Conservation (phyloP, 2,329 filamentous ascomycete species). For the Neopestalotiopsis sp. region DNA sequence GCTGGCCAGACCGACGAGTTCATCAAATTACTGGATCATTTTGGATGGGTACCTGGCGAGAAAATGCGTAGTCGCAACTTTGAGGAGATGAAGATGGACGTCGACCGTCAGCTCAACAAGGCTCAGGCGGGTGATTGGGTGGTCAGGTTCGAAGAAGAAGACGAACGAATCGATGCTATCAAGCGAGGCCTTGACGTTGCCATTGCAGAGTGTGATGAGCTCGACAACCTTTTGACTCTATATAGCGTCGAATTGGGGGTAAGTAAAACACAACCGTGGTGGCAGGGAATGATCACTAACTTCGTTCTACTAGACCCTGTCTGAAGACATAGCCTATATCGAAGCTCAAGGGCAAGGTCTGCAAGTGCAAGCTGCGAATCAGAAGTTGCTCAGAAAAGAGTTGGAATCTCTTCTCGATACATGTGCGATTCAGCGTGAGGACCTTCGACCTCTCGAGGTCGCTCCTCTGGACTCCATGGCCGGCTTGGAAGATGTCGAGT, state of each 20-base stretch:
- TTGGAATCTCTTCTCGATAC: conserved; percentile 88
- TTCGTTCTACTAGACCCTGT: conserved; percentile 70
- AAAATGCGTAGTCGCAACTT: conserved; percentile 76
- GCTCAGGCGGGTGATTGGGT: conserved; percentile 94
- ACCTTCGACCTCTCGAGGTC: conserved; percentile 75
- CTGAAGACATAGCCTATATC: conserved; percentile 95
- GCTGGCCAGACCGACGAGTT: conserved; percentile 81
- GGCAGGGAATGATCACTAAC: conserved; percentile 27
- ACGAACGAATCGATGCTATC: conserved; percentile 86
- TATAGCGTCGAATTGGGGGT: conserved; percentile 94
- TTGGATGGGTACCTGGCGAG: conserved; percentile 83
- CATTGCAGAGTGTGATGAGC: conserved; percentile 94
- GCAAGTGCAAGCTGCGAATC: conserved; percentile 96
- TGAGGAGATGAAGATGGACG: conserved; percentile 79
- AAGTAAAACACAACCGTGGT: conserved; percentile 41
- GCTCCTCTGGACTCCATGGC: conserved; percentile 74
- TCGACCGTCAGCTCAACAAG: conserved; percentile 86
- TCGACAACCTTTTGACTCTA: conserved; percentile 90
- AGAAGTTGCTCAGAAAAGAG: conserved; percentile 90
- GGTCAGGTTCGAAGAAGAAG: conserved; percentile 81
- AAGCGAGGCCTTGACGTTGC: conserved; percentile 85
- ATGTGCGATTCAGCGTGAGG: conserved; percentile 80
- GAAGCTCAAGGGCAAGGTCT: conserved; percentile 96
- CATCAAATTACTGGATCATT: conserved; percentile 80
- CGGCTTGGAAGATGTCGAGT: conserved; percentile 79